These are phyloP conservation scores for Penicillium paradoxum DNA, from an alignment of 495 filamentous ascomycete species.

Conservation along the genomic window DNA sequence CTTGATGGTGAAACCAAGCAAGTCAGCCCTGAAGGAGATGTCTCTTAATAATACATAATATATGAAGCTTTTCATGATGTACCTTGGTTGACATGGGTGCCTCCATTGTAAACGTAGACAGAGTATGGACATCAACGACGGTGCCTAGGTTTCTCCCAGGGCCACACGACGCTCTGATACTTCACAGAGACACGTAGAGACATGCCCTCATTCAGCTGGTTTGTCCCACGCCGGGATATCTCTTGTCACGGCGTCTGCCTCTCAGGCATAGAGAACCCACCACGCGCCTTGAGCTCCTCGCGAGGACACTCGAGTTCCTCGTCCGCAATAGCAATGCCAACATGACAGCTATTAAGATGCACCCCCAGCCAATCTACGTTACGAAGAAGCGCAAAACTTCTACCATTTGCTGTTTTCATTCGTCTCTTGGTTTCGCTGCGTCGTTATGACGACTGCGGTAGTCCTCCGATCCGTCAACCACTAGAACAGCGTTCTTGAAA, in stretches of 20 bases:
- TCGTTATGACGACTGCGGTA: slow-evolving; percentile 44
- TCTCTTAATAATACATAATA: too few relatives aligned
- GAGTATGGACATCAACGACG: slow-evolving; percentile 37
- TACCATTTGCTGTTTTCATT: slow-evolving; percentile 50
- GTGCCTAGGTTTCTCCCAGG: slow-evolving; percentile 38
- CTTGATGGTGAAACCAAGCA: too few relatives aligned
- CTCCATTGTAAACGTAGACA: too few relatives aligned
- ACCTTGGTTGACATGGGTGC: too few relatives aligned
- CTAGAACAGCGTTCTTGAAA: slow-evolving; percentile 45
- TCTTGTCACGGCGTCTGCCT: slow-evolving; percentile 46
- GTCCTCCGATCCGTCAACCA: slow-evolving; percentile 52
- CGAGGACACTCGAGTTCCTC: slow-evolving; percentile 60
- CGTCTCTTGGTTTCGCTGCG: slow-evolving; percentile 37
- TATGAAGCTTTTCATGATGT: too few relatives aligned
- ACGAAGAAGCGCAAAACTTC: slow-evolving; percentile 48
- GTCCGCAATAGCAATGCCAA: slow-evolving; percentile 48
- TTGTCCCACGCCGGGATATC: slow-evolving; percentile 45
- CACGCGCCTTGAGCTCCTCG: slow-evolving; percentile 39
- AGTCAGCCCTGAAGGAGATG: too few relatives aligned
- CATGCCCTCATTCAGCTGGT: slow-evolving; percentile 49
- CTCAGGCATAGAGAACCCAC: not conserved
- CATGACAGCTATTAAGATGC: slow-evolving; percentile 48
- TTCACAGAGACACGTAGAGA: slow-evolving; percentile 44
- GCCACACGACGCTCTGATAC: slow-evolving; percentile 49
- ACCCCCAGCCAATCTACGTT: slow-evolving; percentile 52